Evolutionary conservation across 148 eudicot genomes (phyloP).

Genomic region (Silene latifolia): DNA sequence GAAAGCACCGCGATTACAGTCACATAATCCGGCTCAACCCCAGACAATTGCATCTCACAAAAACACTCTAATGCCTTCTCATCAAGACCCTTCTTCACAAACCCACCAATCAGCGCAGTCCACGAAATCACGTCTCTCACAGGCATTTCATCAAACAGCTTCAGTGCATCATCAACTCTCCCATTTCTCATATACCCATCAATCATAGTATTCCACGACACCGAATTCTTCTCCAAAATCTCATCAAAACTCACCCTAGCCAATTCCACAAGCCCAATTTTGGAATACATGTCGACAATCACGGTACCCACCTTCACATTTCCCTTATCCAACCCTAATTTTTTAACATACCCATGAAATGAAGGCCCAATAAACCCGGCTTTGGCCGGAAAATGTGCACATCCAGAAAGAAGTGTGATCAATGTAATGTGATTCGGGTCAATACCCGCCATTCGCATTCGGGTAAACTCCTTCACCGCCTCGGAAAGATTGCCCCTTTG

Average conservation of each 20-base stretch:
- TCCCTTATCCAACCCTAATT: constrained; percentile 44
- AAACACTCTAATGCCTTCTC: constrained; percentile 50
- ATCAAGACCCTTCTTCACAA: constrained; percentile 43
- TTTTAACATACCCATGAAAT: constrained; percentile 48
- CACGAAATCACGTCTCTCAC: constrained; percentile 41
- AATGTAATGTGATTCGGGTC: constrained; percentile 69
- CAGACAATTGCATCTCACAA: constrained; percentile 43
- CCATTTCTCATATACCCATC: constrained; percentile 72
- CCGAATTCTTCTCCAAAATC: constrained; percentile 43
- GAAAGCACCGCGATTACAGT: constrained; percentile 45
- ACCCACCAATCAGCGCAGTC: constrained; percentile 51
- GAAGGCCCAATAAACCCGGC: constrained; percentile 33
- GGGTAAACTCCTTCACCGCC: constrained; percentile 44
- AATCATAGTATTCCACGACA: constrained; percentile 74
- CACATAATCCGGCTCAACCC: constrained; percentile 54
- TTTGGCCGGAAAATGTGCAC: constrained; percentile 44
- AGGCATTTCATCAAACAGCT: constrained; percentile 57
- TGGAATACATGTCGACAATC: constrained; percentile 59
- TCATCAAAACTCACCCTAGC: constrained; percentile 52
- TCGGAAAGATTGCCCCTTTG: constrained; percentile 39
- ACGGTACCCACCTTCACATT: constrained; percentile 68
- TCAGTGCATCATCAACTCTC: constrained; percentile 39
- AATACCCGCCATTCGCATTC: constrained; percentile 45
- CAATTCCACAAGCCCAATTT: constrained; percentile 37
- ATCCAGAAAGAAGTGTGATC: constrained; percentile 60